A percentile compares a stretch with the other conserved stretches of the same genome.
Evolutionary conservation across 208 protist genomes (phyloP).

Genomic region (Trichomonas tenax): DNA sequence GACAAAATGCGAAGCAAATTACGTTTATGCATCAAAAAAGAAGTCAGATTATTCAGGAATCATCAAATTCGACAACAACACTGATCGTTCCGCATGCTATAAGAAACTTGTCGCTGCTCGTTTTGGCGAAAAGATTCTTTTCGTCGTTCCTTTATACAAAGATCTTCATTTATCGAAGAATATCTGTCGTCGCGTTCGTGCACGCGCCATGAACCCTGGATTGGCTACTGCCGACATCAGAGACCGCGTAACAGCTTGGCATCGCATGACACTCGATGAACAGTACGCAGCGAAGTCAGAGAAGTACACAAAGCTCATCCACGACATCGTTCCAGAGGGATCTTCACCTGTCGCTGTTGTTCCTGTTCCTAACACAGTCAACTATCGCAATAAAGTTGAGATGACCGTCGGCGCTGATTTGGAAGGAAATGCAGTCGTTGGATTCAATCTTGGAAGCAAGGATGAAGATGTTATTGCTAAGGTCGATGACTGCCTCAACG

Average conservation of each 20-base stretch:
- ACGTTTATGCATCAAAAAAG: background rate
- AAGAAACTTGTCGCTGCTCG: background rate
- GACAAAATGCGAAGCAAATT: background rate
- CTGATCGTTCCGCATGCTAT: background rate
- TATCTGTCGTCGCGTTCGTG: background rate
- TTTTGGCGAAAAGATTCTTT: background rate
- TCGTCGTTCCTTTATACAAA: background rate
- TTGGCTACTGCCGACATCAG: background rate
- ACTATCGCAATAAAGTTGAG: constrained; percentile 29
- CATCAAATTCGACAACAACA: background rate
- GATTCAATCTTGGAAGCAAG: constrained; percentile 20
- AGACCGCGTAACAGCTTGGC: background rate
- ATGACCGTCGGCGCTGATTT: constrained; percentile 19
- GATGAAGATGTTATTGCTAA: constrained; percentile 19
- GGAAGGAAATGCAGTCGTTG: constrained; percentile 2
- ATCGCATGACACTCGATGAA: background rate
- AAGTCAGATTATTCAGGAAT: background rate
- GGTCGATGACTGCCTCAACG: background rate
- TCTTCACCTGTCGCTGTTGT: background rate
- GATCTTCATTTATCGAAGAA: background rate
- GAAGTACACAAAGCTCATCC: background rate
- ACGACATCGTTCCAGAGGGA: background rate
- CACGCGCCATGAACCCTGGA: background rate
- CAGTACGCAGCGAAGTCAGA: background rate
- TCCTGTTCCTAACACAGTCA: background rate